Evolutionary conservation across 345 rosid species (phyloP), one percentile per base, ranked within the genome.

Genomic region (Carallia brachiata): DNA sequence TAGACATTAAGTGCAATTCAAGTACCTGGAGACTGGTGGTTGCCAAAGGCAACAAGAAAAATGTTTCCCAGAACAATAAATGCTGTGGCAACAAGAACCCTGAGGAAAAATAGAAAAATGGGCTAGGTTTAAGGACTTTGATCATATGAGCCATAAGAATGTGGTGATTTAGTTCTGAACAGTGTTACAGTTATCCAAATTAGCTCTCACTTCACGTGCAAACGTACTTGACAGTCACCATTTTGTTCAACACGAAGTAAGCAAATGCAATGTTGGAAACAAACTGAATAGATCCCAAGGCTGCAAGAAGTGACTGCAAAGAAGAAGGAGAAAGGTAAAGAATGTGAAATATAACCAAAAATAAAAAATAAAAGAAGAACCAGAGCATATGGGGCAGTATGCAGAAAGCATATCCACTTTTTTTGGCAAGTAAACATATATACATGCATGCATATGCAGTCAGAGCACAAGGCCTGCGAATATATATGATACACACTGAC

Each of bases 1-100:
- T 7, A 34, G 18, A 57, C 8, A 31, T 55, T 37, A 57, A 13
- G 52, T 61, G 74, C n/a, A 77, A 77, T 59, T 69, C n/a, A 69
- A 10, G n/a, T 87, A 92, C 99, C 99, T 50, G 99, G 99, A 63
- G 99, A 95, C 73, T 95, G 97, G 44, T 95, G 99, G 77, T 95
- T 95, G 73, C 99, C 97, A 78, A 92, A 95, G 65, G 97, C 92
- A 71, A 95, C 99, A 62, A 95, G 97, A 79, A 89, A 95, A 75
- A 86, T 79, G 73, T 92, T 95, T 76, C 99, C 99, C 54, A 95
- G 89, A 81, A 95, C 97, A 72, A 95, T 90, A 79, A 95, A 95
- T 53, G 90, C 85, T 56, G 99, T 95, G 28, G 99, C 99, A 71
- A 83, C 88, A 65, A 95, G 86, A 62, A 95, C 93, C 71, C 97